Evolutionary conservation across 192 early-diverging fungal genomes (phyloP), one percentile per base, ranked within the genome.

Genomic region (Kickxella alabastrina): DNA sequence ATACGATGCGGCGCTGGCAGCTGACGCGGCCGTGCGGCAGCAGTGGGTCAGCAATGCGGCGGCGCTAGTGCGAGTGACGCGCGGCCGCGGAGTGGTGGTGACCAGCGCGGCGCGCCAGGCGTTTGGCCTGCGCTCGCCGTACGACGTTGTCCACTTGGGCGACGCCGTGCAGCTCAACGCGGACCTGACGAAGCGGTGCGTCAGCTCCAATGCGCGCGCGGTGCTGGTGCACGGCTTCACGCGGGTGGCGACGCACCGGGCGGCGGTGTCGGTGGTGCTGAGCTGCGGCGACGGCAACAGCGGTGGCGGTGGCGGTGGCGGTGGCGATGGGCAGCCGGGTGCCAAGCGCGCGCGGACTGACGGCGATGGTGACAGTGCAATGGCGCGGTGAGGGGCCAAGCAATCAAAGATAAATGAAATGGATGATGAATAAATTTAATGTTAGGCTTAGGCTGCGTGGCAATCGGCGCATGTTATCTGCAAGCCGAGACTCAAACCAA

Each of bases 31-130:
- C 3, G 49, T 49, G 26, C 52, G 73, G 28, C 67, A 67, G 51
- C 73, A 76, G 49, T 76, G 73, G 73, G 67, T 76, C 2, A 58
- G 62, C 54, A 76, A 76, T 10, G 58, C 67, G 9, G 54, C 57
- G 17, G 49, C 57, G 17, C 24, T 76, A 12, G 67, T 76, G 54
- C 61, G 73, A 10, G 61, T 61, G 5, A 76, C 73, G 10, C 53
- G 62, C 6, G 73, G 73, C 22, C 35, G 39, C 15, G 46, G 58
- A 17, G 10, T 70, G 29, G 41, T 76, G 29, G 65, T 61, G 67
- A 57, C 66, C 9, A 70, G 73, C 38, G 73, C 47, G 2, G 67
- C 58, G 25, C 47, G 41, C 27, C 48, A 54, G 46, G 52, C 73
- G 18, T 59, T 61, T 24, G 73, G 61, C 12, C 34, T 76, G 36